Base-by-base conservation (phyloP, 805 yeast species). In the Wickerhamomyces hampshirensis region DNA sequence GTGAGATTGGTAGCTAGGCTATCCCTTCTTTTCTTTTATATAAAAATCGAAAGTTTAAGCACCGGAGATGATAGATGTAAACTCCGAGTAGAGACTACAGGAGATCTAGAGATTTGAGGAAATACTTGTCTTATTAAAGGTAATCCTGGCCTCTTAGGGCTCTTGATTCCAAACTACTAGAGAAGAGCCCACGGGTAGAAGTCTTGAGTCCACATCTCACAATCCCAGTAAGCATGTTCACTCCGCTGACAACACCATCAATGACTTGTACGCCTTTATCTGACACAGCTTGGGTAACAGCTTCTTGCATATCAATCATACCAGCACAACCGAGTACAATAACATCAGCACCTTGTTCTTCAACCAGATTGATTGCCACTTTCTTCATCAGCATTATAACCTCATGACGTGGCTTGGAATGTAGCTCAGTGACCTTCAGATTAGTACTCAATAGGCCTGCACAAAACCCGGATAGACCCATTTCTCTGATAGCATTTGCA, bases 371-470 rank as follows among this genome's bases (percentile, higher is more conserved):
- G 6, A 34, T 18, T 0, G 62, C 63, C 18, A 51, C 56, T 3
- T 36, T 31, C 3, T 43, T 35, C 60, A 60, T 58, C 13, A 55
- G 34, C 3, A 32, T 13, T 10, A 57, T 29, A 4, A 59, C 63
- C 27, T 56, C 60, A 5, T 47, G 44, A 29, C 57, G 44, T n/a
- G 61, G 55, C 33, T 56, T 57, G 5, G 57, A 44, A 26, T 59
- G 60, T 5, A 59, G 46, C 34, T 60, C 63, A 15, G 61, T 51
- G 5, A 59, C 63, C 19, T 48, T 56, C 15, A 59, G 35, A 14
- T 55, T 56, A 1, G 63, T 59, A 18, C 62, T 57, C 14, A 58
- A 37, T 12, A 58, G 39, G 1, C 65, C 65, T 2, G 61, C 65
- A 38, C 65, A 60, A 31, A 47, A 51, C 0, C 54, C 54, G 11